Conservation (phyloP, 176 grass and related monocot genomes). For the Neostapfia colusana region DNA sequence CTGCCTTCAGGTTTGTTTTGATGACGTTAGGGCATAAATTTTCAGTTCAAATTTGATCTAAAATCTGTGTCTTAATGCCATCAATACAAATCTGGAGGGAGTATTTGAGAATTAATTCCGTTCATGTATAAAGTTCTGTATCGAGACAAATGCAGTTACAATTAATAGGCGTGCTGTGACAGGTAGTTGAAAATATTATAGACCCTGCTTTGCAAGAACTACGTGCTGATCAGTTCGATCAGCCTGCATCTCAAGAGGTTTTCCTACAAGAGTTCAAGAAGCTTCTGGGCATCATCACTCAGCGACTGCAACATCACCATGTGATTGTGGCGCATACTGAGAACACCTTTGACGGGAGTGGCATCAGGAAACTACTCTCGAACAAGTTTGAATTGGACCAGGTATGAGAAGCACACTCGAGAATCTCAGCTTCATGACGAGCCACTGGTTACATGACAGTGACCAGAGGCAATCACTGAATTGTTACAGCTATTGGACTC, state of each 20-base stretch:
- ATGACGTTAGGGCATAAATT: too few species aligned
- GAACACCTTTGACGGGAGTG: slow-evolving; percentile 86
- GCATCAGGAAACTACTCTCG: slow-evolving; percentile 55
- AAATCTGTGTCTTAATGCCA: too few species aligned
- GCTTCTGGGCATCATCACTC: slow-evolving; percentile 38
- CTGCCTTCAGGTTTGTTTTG: too few species aligned
- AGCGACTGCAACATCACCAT: slow-evolving; percentile 56
- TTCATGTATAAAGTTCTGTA: neutral
- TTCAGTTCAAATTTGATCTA: too few species aligned
- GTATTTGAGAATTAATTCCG: neutral
- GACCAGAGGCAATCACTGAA: neutral
- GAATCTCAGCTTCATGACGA: neutral
- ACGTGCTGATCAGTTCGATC: slow-evolving; percentile 43
- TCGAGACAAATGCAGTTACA: neutral
- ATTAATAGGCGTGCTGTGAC: neutral
- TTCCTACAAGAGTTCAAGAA: slow-evolving; percentile 72
- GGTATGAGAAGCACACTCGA: slow-evolving; percentile 27
- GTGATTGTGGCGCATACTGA: slow-evolving; percentile 81
- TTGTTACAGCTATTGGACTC: slow-evolving; percentile 60
- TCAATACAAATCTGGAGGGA: too few species aligned
- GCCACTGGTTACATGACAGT: neutral
- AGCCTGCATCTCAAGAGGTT: slow-evolving; percentile 49
- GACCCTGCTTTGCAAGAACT: slow-evolving; percentile 56
- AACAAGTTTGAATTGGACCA: slow-evolving; percentile 69
- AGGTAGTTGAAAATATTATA: slow-evolving; percentile 66